These are phyloP conservation scores for Xylariaceae sp. DNA, from an alignment of 2,329 filamentous ascomycete species.

Conservation along the genomic window DNA sequence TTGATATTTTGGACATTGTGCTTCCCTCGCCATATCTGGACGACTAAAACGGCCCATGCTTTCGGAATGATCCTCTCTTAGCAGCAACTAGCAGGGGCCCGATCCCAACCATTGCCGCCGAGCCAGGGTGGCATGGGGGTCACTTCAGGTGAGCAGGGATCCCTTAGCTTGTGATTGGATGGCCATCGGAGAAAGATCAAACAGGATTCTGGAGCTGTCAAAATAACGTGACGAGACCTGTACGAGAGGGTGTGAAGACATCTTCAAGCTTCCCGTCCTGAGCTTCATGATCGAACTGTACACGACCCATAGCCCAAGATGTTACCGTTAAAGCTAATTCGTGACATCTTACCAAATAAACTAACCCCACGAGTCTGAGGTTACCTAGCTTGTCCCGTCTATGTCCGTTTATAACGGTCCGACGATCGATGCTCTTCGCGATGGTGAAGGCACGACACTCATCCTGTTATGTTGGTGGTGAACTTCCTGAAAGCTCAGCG, in stretches of 20 bases:
- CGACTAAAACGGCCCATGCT: slow-evolving; percentile 1
- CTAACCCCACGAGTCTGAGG: too few relatives aligned
- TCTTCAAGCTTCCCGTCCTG: slow-evolving; percentile 12
- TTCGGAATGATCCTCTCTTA: slow-evolving; percentile 24
- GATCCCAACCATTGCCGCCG: slow-evolving; percentile 29
- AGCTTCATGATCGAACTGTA: background rate
- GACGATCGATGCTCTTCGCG: too few relatives aligned
- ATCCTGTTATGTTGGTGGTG: too few relatives aligned
- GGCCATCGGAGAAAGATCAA: slow-evolving; percentile 18
- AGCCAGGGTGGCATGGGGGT: slow-evolving; percentile 21
- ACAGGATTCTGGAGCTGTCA: slow-evolving; percentile 20
- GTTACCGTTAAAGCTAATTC: too few relatives aligned
- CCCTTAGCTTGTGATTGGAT: slow-evolving; percentile 27
- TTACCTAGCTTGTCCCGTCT: too few relatives aligned
- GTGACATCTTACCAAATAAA: too few relatives aligned
- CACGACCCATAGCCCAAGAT: too few relatives aligned
- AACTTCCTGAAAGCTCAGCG: too few relatives aligned
- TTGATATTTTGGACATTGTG: too few relatives aligned
- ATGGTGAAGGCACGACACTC: too few relatives aligned
- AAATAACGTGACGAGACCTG: slow-evolving; percentile 31
- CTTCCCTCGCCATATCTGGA: too few relatives aligned
- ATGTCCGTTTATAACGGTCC: too few relatives aligned
- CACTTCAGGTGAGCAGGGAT: slow-evolving; percentile 29
- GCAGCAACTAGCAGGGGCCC: slow-evolving; percentile 18
- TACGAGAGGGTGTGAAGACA: slow-evolving; percentile 28